Evolutionary conservation across 2,329 filamentous ascomycete genomes (phyloP), one percentile per base, ranked within the genome.

Genomic region (Fusarium aywerte): DNA sequence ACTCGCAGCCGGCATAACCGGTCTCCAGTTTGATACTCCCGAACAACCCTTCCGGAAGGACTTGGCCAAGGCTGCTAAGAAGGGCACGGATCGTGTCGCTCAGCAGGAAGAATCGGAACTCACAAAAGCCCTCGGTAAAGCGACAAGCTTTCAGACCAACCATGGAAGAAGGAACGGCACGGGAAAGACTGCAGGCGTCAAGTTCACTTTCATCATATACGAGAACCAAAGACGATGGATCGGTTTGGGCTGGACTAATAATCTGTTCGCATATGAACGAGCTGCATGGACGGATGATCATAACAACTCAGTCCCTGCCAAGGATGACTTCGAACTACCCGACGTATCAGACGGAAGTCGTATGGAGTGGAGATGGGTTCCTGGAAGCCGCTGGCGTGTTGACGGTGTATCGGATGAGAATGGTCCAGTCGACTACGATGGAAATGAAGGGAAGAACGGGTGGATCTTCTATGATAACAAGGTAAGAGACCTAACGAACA

Each of bases 381-480:
- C 90, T n/a, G 89, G 87, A 1, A 92, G 92, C 70, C 87, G 91
- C 56, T 99, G 96, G 96, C 87, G 88, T 53, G 89, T 98, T 25
- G 95, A 98, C 72, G 91, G 92, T 1, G 88, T 88, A 2, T 78
- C 84, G 0, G 87, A 89, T 78, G 80, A 82, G 18, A 69, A 77
- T 16, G 76, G 65, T 2, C 61, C 75, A 0, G 71, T 80, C 6
- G 86, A 83, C 61, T 86, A 86, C 66, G 87, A 88, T 54, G 82
- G 83, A 4, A 82, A 86, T 2, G 85, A 89, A 23, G 90, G 87
- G 5, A 89, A 80, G 73, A 87, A 90, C 70, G 96, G 94, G 2
- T 99, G 96, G 96, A 92, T 97, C 35, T 99, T 96, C 78, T 99
- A 97, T 76, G 96, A 99, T 75, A 98, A 95, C 77, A 97, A 97